phyloP scores from a whole-genome alignment of 2,329 filamentous ascomycete species.

The Onygena corvina region DNA sequence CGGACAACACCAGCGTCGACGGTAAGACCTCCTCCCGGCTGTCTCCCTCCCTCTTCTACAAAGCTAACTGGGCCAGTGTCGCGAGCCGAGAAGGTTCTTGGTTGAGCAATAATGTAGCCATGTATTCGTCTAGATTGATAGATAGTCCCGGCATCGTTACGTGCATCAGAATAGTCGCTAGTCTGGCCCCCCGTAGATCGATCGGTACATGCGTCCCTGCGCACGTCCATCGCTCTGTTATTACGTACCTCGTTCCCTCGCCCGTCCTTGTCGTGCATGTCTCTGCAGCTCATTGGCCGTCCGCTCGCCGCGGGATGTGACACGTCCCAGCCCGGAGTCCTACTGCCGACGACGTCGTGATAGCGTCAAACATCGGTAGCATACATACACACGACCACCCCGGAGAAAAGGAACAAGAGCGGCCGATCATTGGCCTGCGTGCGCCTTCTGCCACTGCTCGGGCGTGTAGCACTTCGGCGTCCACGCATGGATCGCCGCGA shows the following conservation, averaged over 20 bases:
- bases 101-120: slow-evolving; percentile 16
- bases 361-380: too few species aligned
- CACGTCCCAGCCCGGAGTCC: background rate
- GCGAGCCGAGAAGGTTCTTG: slow-evolving; percentile 39
- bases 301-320: background rate
- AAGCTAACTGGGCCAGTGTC: slow-evolving; percentile 29
- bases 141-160: too few species aligned
- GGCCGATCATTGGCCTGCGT: slow-evolving; percentile 27
- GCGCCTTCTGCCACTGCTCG: slow-evolving; percentile 71
- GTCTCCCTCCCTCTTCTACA: background rate
- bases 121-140: too few species aligned
- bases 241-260: too few species aligned
- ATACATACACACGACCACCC: background rate
- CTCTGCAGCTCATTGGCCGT: too few species aligned
- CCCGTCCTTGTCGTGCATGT: too few species aligned
- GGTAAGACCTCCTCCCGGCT: slow-evolving; percentile 39
- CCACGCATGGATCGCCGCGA: slow-evolving; percentile 87
- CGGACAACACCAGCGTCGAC: slow-evolving; percentile 72
- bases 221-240: too few species aligned
- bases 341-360: background rate
- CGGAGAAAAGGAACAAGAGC: background rate
- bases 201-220: too few species aligned
- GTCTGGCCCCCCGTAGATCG: too few species aligned
- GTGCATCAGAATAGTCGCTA: too few species aligned
- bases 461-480: slow-evolving; percentile 87